Evolutionary conservation across 2,329 filamentous ascomycete genomes (phyloP).

Genomic region (Fusarium penzigii): DNA sequence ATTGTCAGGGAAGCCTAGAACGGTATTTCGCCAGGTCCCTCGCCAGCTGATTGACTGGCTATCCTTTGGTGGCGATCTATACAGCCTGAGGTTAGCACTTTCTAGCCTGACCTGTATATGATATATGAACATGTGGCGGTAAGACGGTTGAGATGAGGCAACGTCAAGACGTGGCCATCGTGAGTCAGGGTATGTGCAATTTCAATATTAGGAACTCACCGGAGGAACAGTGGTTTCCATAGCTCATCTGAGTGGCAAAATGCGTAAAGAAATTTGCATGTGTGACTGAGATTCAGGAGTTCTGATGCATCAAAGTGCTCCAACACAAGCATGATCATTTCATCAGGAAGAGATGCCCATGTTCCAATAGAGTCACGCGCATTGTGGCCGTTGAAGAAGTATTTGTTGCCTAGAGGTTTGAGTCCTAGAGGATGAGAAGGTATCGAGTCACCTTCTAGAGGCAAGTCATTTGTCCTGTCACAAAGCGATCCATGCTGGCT

Average conservation of each 20-base stretch:
- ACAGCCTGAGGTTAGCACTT: slow-evolving; percentile 14
- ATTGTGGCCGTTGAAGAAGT: slow-evolving; percentile 64
- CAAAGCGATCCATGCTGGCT: slow-evolving; percentile 18
- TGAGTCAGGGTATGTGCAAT: neutral
- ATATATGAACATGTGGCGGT: neutral
- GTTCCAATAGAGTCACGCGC: slow-evolving; percentile 66
- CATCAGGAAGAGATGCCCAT: slow-evolving; percentile 74
- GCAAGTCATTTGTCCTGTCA: slow-evolving; percentile 21
- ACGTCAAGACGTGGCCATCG: neutral
- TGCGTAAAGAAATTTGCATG: slow-evolving; percentile 85
- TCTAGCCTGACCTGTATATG: neutral
- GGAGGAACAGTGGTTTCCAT: slow-evolving; percentile 83
- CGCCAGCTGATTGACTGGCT: slow-evolving; percentile 58
- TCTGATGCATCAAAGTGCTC: slow-evolving; percentile 69
- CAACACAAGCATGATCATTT: slow-evolving; percentile 72
- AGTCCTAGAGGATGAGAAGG: slow-evolving; percentile 80
- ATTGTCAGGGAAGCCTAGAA: slow-evolving; percentile 57
- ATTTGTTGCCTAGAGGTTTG: slow-evolving; percentile 84
- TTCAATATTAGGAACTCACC: slow-evolving; percentile 59
- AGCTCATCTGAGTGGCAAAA: slow-evolving; percentile 83
- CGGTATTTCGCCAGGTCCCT: slow-evolving; percentile 82
- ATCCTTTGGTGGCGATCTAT: slow-evolving; percentile 33
- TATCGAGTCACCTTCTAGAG: slow-evolving; percentile 49
- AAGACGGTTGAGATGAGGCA: too few species aligned
- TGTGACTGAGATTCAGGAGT: slow-evolving; percentile 68